Evolutionary conservation across 2,329 filamentous ascomycete genomes (phyloP).

Genomic region (Pochonia chlamydosporia): DNA sequence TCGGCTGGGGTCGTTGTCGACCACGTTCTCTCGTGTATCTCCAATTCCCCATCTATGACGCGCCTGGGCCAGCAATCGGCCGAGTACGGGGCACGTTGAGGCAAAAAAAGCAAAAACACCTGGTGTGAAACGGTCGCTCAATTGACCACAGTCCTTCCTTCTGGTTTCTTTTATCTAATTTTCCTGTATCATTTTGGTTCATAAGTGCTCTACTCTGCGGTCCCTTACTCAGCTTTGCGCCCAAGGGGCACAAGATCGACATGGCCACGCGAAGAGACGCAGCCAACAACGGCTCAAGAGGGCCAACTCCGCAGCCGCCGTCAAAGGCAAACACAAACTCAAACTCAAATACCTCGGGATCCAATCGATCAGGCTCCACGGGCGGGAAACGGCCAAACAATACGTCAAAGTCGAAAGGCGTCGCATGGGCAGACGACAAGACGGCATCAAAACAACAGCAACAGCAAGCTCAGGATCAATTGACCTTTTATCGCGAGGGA

Average conservation of each 20-base stretch:
- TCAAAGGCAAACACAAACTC: background rate
- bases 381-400: background rate
- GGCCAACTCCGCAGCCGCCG: background rate
- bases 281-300: background rate
- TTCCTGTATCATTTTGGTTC: too few species aligned
- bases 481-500: slow-evolving; percentile 34
- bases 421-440: slow-evolving; percentile 5
- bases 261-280: slow-evolving; percentile 1
- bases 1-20: background rate
- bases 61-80: background rate
- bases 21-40: too few species aligned
- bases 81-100: background rate
- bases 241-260: background rate
- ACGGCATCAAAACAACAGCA: background rate
- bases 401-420: background rate
- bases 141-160: too few species aligned
- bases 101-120: too few species aligned
- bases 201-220: too few species aligned
- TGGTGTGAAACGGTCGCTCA: too few species aligned
- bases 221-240: background rate
- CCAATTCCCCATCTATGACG: background rate
- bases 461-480: slow-evolving; percentile 14
- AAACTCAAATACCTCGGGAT: background rate
- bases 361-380: background rate
- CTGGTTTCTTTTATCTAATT: too few species aligned